Evolutionary conservation across 2,329 filamentous ascomycete species (phyloP), one percentile per base, ranked within the genome.

Genomic region (Aphanoascus verrucosus): DNA sequence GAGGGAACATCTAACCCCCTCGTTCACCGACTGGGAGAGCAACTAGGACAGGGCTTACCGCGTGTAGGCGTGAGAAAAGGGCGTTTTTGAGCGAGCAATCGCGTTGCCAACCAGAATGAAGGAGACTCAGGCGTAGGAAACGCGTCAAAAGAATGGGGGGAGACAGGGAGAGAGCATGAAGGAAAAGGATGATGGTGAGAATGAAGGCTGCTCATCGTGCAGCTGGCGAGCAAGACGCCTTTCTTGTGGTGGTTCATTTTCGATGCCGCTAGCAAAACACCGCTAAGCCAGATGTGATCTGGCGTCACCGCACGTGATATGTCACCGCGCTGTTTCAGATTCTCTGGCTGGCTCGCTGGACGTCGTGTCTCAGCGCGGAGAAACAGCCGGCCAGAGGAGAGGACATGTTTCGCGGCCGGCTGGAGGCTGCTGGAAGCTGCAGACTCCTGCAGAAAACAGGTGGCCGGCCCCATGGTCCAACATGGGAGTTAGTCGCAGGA

Each of bases 1-100:
- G 55, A 58, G 31, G 49, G 52, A 43, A 47, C 42, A 49, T 55
- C 40, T 37, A 47, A 48, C 52, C 52, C 52, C 44, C 52, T 49
- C 52, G 46, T 44, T 52, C 50, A 52, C 50, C 50, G 50, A 51
- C 49, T 35, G 8, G 23, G 1, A 9, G 23, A 52, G 40, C 12
- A 15, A 17, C 9, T 15, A 23, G 7, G 23, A 7, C 14, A 15
- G n/a, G 41, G 32, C 17, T 44, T 40, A 31, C 31, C 32, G 20
- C 20, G 50, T 52, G 40, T 6, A 14, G 40, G n/a, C 23, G 1
- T 3, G 19, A 31, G 32, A 38, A 52, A 40, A 41, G 17, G 41
- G 42, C 12, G 49, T 38, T 28, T 6, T 17, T 28, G 41, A 45
- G 49, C 2, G 12, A 47, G 32, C 32, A 52, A 34, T 31, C 34